Conservation (phyloP, 345 rosid genomes). For the Cardamine resedifolia region DNA sequence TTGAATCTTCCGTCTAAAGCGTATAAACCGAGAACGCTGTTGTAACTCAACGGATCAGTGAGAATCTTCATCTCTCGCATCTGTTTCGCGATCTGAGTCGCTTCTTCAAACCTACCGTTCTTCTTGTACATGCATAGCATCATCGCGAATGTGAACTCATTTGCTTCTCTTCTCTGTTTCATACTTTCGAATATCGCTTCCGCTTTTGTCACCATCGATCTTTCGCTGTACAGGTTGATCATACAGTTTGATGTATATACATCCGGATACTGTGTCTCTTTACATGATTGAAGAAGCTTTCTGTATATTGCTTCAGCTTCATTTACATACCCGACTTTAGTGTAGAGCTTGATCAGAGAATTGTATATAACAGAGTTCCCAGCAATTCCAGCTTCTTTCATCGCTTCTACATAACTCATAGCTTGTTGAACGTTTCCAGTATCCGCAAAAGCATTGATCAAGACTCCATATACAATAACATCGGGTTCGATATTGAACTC, state of each 20-base stretch:
- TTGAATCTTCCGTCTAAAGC: slow-evolving; percentile 70
- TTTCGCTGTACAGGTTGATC: slow-evolving; percentile 77
- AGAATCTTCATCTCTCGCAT: slow-evolving; percentile 65
- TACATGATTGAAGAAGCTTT: slow-evolving; percentile 38
- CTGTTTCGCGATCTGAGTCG: slow-evolving; percentile 58
- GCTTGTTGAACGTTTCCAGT: slow-evolving; percentile 67
- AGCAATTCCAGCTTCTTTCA: slow-evolving; percentile 58
- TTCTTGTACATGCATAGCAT: slow-evolving; percentile 82
- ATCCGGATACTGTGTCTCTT: slow-evolving; percentile 42
- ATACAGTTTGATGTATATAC: slow-evolving; percentile 74
- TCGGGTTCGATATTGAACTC: slow-evolving; percentile 57
- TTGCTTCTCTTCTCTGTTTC: slow-evolving; percentile 66
- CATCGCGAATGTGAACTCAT: slow-evolving; percentile 82
- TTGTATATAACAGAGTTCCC: slow-evolving; percentile 63
- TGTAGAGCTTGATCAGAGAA: slow-evolving; percentile 83
- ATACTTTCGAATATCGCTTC: slow-evolving; percentile 58
- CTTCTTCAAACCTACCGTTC: slow-evolving; percentile 72
- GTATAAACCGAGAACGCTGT: slow-evolving; percentile 60
- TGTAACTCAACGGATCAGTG: slow-evolving; percentile 65
- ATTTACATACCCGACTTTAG: slow-evolving; percentile 67
- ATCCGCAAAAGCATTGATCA: slow-evolving; percentile 85
- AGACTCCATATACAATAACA: slow-evolving; percentile 65
- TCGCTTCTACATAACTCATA: slow-evolving; percentile 51
- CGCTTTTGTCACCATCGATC: slow-evolving; percentile 65
- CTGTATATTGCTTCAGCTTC: slow-evolving; percentile 80